Evolutionary conservation across 176 grass and related monocot species (phyloP), one percentile per base, ranked within the genome.

Genomic region (Oropetium thomaeum): DNA sequence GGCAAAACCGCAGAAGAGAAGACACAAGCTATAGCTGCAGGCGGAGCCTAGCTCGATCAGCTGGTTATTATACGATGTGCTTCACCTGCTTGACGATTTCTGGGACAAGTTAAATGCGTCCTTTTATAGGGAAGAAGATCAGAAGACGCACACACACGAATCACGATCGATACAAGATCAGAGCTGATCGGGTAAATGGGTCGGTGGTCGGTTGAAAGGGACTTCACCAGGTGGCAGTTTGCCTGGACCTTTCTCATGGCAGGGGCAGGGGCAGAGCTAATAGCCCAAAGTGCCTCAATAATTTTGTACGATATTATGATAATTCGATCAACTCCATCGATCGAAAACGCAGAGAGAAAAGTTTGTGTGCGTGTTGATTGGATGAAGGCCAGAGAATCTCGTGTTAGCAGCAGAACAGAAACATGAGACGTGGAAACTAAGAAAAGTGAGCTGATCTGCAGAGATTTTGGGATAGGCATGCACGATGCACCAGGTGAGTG

Each of bases 351-450:
- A 16, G 44, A 73, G n/a, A 10, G 41, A 27, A 60, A 73, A 73
- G 30, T 62, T 17, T 0, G 57, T 44, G 15, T 40, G 12, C n/a
- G 32, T 23, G 64, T 20, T 71, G 70, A 60, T 53, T 68, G 63
- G 63, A 53, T 61, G 42, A 69, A 61, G 70, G 54, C 62, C 51
- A 31, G 29, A 53, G n/a, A 77, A 81, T 67, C 33, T 59, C 13
- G 40, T n/a, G n/a, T n/a, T n/a, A 75, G 58, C 72, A 47, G 41
- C 31, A 22, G 41, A 31, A 60, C 64, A 30, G 44, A 30, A n/a
- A n/a, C n/a, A n/a, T 77, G 84, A 47, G 65, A 77, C 78, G 84
- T 87, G 84, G 72, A 87, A 77, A 86, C 72, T 57, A 76, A 65
- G 78, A 43, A 65, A 81, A 57, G 78, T 70, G 71, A 86, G 47